These are phyloP conservation scores for Nicotiana knightiana DNA, from an alignment of 257 asterid genomes.

Conservation along the genomic window DNA sequence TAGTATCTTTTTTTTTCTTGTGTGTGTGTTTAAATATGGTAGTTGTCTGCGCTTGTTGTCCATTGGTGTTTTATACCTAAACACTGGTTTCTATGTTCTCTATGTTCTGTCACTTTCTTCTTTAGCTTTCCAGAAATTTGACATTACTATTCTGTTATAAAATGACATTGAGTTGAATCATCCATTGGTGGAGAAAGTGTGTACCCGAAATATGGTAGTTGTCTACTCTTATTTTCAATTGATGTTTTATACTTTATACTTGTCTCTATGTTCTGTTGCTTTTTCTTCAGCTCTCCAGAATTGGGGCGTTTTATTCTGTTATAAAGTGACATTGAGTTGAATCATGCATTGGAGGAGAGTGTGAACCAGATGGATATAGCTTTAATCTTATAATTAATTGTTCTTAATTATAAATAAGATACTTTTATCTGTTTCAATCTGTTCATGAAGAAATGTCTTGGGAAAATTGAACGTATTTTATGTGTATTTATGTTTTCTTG, in stretches of 20 bases:
- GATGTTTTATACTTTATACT: no score
- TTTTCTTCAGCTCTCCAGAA: no score
- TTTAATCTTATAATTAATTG: background rate
- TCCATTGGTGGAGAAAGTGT: background rate
- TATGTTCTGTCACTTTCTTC: background rate
- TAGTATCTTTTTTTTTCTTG: background rate
- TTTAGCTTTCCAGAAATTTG: background rate
- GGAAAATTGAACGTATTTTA: background rate
- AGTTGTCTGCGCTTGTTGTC: background rate
- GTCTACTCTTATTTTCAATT: no score
- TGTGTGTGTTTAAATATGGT: background rate
- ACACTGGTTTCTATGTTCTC: background rate
- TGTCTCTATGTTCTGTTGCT: no score
- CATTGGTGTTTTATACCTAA: background rate
- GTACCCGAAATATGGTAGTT: background rate
- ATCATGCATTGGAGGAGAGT: background rate
- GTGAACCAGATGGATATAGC: background rate
- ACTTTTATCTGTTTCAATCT: background rate
- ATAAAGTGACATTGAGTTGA: constrained; percentile 2
- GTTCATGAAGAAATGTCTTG: background rate
- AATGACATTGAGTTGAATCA: background rate
- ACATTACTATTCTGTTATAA: background rate
- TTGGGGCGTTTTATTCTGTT: background rate
- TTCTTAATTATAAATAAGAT: background rate
- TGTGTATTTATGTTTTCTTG: background rate